Evolutionary conservation across 176 grass and related monocot species (phyloP).

Genomic region (Carex myosuroides): DNA sequence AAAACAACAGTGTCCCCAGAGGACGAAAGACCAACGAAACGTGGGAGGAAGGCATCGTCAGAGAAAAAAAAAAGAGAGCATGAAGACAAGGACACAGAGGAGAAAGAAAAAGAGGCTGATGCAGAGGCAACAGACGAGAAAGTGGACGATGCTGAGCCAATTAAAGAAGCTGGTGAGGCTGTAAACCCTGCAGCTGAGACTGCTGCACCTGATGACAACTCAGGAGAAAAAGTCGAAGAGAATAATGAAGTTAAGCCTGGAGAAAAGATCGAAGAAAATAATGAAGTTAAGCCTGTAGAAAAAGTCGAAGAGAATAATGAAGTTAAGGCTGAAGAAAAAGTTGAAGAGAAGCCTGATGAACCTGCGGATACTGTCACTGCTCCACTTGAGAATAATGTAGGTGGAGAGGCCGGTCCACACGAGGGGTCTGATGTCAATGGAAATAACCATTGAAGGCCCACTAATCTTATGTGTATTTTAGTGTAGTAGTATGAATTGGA

Average conservation of each 20-base stretch:
- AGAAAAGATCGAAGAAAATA: slow-evolving; percentile 1
- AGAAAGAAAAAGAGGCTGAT: neutral
- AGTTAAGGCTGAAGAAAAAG: neutral
- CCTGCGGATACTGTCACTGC: neutral
- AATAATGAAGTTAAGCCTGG: slow-evolving; percentile 2
- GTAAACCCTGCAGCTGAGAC: slow-evolving; percentile 4
- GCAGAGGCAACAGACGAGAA: neutral
- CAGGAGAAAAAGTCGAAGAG: slow-evolving; percentile 4
- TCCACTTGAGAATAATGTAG: neutral
- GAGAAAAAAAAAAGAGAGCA: slow-evolving; percentile 19
- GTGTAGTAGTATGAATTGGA: slow-evolving; percentile 17
- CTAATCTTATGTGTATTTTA: slow-evolving; percentile 19
- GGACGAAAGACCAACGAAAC: slow-evolving; percentile 54
- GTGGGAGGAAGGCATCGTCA: slow-evolving; percentile 23
- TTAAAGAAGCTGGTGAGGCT: slow-evolving; percentile 27
- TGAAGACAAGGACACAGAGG: slow-evolving; percentile 12
- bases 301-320: slow-evolving; percentile 9
- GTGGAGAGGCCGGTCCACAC: neutral
- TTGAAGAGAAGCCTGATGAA: neutral
- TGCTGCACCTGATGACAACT: neutral
- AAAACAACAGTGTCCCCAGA: slow-evolving; percentile 65
- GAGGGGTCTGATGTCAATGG: slow-evolving; percentile 3
- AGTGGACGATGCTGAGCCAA: slow-evolving; percentile 26
- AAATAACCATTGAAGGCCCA: slow-evolving; percentile 1
- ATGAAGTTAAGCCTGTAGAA: neutral